Percentiles rank a stretch among this genome's conserved stretches.
Conservation (phyloP, 257 asterid genomes). For the Echites panduratus region DNA sequence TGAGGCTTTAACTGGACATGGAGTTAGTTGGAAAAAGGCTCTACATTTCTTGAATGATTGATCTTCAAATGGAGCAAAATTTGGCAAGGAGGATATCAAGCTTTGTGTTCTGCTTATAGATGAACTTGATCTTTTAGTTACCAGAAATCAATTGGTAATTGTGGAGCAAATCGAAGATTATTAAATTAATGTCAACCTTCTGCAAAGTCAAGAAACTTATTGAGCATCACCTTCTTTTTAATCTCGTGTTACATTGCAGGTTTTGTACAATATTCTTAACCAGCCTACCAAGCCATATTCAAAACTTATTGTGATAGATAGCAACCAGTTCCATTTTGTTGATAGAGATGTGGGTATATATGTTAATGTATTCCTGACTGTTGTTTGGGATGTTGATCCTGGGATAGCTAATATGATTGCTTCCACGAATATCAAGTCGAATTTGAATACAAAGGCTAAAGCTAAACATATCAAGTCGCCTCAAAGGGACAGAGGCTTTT, state of each 20-base stretch:
- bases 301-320: slow-evolving; percentile 83
- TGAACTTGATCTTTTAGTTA: slow-evolving; percentile 89
- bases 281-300: slow-evolving; percentile 96
- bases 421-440: slow-evolving; percentile 93
- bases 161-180: slow-evolving; percentile 8
- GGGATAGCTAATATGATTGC: slow-evolving; percentile 98
- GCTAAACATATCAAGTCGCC: slow-evolving; percentile 85
- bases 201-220: slow-evolving; percentile 2
- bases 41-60: slow-evolving; percentile 70
- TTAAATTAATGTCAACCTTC: neutral
- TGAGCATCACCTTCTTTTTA: neutral
- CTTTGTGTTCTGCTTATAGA: slow-evolving; percentile 95
- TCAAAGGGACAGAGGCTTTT: slow-evolving; percentile 73
- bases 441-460: slow-evolving; percentile 99
- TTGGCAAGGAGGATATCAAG: slow-evolving; percentile 42
- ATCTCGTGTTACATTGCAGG: slow-evolving; percentile 35
- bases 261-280: slow-evolving; percentile 89
- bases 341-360: neutral
- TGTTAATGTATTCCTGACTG: slow-evolving; percentile 1
- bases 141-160: slow-evolving; percentile 85
- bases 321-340: slow-evolving; percentile 9
- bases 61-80: slow-evolving; percentile 57
- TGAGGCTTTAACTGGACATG: slow-evolving; percentile 82
- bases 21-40: slow-evolving; percentile 95
- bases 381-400: slow-evolving; percentile 23